phyloP scores from a whole-genome alignment of 2,329 filamentous ascomycete species.

The Beauveria sp. region DNA sequence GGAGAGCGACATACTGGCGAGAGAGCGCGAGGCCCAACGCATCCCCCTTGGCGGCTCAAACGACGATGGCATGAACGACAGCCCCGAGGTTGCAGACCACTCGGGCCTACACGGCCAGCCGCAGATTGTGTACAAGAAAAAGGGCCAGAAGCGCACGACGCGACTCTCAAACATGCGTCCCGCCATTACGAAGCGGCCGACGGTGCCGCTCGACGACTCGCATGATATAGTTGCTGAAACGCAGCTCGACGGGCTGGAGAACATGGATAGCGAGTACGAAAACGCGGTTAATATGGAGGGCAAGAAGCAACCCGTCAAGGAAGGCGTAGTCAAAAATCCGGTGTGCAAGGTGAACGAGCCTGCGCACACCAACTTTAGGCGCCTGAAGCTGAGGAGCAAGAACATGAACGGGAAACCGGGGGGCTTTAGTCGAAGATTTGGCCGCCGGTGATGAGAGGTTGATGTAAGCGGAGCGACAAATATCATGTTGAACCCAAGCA shows the following conservation, averaged over 20 bases:
- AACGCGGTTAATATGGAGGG: constrained; percentile 15
- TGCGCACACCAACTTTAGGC: constrained; percentile 59
- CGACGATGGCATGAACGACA: constrained; percentile 52
- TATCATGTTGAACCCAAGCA: background rate
- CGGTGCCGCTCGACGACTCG: constrained; percentile 21
- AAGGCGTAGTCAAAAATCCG: constrained; percentile 41
- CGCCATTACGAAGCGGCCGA: constrained; percentile 39
- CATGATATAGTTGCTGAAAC: constrained; percentile 26
- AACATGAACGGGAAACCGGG: constrained; percentile 50
- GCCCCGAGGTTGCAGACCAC: constrained; percentile 38
- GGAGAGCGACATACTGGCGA: constrained; percentile 29
- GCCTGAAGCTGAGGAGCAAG: constrained; percentile 54
- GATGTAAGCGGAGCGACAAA: background rate
- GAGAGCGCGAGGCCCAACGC: constrained; percentile 35
- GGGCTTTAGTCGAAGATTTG: constrained; percentile 42
- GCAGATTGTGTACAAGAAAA: constrained; percentile 67
- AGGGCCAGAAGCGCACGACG: constrained; percentile 74
- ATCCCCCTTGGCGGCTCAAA: constrained; percentile 54
- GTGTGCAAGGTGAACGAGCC: constrained; percentile 55
- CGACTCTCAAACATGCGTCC: constrained; percentile 58
- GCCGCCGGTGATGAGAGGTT: background rate
- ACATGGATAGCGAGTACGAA: constrained; percentile 12
- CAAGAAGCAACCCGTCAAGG: constrained; percentile 22
- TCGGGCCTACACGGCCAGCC: constrained; percentile 51
- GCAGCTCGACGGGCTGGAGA: constrained; percentile 14